These are phyloP conservation scores for Mimosa bimucronata DNA, from an alignment of 306 rosid genomes.

Conservation along the genomic window DNA sequence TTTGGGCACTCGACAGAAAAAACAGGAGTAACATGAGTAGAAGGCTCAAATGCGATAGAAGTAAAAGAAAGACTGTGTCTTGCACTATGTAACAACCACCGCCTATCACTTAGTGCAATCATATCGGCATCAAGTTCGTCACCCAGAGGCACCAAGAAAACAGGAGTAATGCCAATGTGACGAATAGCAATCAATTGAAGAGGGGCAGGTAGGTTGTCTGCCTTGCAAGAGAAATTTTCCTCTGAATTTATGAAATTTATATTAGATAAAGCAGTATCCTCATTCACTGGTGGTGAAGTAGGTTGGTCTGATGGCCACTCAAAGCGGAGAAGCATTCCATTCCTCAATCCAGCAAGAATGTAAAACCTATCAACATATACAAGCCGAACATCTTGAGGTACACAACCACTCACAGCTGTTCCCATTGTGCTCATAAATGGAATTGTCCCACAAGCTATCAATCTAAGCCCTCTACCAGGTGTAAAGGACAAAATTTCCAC, in stretches of 20 bases:
- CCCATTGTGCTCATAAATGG: conserved; percentile 70
- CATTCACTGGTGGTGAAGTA: conserved; percentile 45
- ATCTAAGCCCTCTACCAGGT: conserved; percentile 58
- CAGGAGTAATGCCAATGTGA: conserved; percentile 95
- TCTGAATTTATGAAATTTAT: conserved; percentile 49
- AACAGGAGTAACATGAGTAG: conserved; percentile 91
- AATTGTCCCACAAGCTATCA: conserved; percentile 76
- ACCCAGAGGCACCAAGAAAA: conserved; percentile 87
- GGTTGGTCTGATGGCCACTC: conserved; percentile 77
- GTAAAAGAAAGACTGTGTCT: conserved; percentile 93
- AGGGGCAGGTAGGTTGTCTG: conserved; percentile 46
- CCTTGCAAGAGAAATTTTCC: conserved; percentile 45
- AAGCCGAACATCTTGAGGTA: conserved; percentile 94
- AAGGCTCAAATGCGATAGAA: conserved; percentile 87
- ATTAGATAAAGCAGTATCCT: conserved; percentile 52
- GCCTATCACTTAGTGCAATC: conserved; percentile 88
- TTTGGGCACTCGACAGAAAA: conserved; percentile 85
- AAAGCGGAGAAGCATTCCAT: conserved; percentile 94
- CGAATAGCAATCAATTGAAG: conserved; percentile 90
- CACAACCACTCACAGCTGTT: conserved; percentile 78
- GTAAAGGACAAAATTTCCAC: conserved; percentile 71
- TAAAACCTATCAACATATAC: conserved; percentile 77
- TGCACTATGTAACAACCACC: conserved; percentile 94
- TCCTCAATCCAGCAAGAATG: conserved; percentile 88
- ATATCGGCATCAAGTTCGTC: conserved; percentile 84